These are phyloP conservation scores for Syzygium malaccense DNA, from an alignment of 441 rosid species.

Conservation along the genomic window DNA sequence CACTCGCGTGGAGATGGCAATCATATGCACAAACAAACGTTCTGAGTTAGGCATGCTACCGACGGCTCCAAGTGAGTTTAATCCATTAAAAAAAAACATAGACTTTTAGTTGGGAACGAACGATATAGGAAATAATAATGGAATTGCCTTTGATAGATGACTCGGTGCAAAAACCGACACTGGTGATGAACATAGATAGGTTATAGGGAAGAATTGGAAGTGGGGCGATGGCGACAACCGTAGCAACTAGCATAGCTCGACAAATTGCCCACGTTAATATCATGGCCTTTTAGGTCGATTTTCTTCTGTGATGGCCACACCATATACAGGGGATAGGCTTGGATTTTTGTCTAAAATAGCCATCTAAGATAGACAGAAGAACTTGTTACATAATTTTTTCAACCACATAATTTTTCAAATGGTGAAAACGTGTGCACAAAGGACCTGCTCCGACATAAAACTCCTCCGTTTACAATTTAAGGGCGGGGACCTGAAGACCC, in stretches of 20 bases:
- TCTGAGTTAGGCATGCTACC: not conserved
- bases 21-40: not conserved
- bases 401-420: not conserved
- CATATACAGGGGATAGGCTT: not conserved
- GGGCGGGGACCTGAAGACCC: not conserved
- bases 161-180: not conserved
- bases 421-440: not conserved
- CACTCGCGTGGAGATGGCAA: not conserved
- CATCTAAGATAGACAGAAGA: not conserved
- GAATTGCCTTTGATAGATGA: not conserved
- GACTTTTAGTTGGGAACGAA: not conserved
- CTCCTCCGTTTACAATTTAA: not conserved
- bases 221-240: not conserved
- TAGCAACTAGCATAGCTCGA: not conserved
- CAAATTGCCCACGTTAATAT: not conserved
- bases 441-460: not conserved
- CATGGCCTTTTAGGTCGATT: not conserved
- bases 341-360: not conserved
- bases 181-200: not conserved
- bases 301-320: not conserved
- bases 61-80: not conserved
- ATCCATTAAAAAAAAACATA: not conserved
- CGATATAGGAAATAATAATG: not conserved
- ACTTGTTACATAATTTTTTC: not conserved
- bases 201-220: not conserved